Evolutionary conservation across 2,329 filamentous ascomycete genomes (phyloP).

Genomic region (Phialemoniopsis sp.): DNA sequence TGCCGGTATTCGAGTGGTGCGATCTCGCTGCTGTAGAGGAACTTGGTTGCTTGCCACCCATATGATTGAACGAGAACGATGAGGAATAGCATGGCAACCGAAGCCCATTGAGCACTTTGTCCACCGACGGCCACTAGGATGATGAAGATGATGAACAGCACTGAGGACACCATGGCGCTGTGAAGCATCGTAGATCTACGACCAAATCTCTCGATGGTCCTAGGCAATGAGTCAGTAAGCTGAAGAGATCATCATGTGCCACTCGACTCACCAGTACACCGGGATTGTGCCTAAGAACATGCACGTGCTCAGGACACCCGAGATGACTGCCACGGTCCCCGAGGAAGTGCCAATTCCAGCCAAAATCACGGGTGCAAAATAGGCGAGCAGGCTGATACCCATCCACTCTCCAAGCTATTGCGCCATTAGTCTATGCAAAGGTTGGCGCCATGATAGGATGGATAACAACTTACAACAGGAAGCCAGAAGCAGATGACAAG

Average conservation of each 20-base stretch:
- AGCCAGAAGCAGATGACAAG: constrained; percentile 1
- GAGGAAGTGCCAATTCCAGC: not conserved
- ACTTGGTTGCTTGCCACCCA: constrained; percentile 1
- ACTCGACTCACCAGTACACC: not conserved
- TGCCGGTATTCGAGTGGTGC: constrained; percentile 2
- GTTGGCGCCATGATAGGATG: too few species aligned
- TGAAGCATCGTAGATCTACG: constrained; percentile 1
- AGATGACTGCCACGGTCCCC: not conserved
- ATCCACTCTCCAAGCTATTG: constrained; percentile 2
- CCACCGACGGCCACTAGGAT: constrained; percentile 1
- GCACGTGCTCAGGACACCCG: constrained; percentile 1
- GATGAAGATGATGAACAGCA: constrained; percentile 1
- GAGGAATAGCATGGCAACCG: constrained; percentile 1
- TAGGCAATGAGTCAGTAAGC: not conserved
- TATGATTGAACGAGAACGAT: constrained; percentile 1
- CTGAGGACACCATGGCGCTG: not conserved
- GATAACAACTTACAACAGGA: not conserved
- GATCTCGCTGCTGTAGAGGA: constrained; percentile 2
- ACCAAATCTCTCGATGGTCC: constrained; percentile 1
- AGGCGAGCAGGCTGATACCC: constrained; percentile 3
- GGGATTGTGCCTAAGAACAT: constrained; percentile 3
- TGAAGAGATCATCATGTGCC: too few species aligned
- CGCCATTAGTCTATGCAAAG: too few species aligned
- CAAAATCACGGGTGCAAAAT: not conserved
- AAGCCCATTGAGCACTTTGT: not conserved